Evolutionary conservation across 2,329 filamentous ascomycete species (phyloP), one percentile per base, ranked within the genome.

Genomic region (Alternaria sp.): DNA sequence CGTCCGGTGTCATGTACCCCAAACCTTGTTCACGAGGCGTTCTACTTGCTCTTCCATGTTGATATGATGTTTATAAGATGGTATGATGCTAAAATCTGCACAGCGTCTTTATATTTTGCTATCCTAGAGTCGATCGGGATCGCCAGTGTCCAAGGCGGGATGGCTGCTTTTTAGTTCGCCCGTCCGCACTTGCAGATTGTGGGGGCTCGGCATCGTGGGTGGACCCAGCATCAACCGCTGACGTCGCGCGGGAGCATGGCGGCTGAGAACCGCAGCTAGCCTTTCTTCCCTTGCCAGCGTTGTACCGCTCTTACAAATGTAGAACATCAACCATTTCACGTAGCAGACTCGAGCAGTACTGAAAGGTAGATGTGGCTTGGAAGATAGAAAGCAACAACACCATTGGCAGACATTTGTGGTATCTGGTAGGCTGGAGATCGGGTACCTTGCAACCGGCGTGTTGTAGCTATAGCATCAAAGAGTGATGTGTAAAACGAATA

Each of bases 21-120:
- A 94, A 61, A 86, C 85, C 80, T 93, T 93, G 54, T 90, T 82
- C 3, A 92, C 89, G 11, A 96, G 83, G 28, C 84, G 83, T 24
- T 85, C 76, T 12, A 96, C 87, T 79, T 94, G 90, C n/a, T 86
- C 85, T 51, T 96, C 91, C 93, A 96, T 96, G 12, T 56, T 78
- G 34, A 28, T 32, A 12, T 24, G 39, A n/a, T 39, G 12, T 28
- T 36, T 12, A 8, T 20, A 14, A 36, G 30, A 36, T 2, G 20
- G 11, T 26, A 11, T 32, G 32, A n/a, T 36, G 26, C n/a, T 34
- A 20, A 8, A 30, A 9, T 16, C 48, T 22, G 28, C 39, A 7
- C 38, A 38, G 24, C 7, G n/a, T 28, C 22, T 52, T 53, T 59
- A 53, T 54, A 58, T 20, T 38, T n/a, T 28, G 16, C 20, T 34